Conservation (phyloP, 306 rosid genomes). For the Cajanus cajan region DNA sequence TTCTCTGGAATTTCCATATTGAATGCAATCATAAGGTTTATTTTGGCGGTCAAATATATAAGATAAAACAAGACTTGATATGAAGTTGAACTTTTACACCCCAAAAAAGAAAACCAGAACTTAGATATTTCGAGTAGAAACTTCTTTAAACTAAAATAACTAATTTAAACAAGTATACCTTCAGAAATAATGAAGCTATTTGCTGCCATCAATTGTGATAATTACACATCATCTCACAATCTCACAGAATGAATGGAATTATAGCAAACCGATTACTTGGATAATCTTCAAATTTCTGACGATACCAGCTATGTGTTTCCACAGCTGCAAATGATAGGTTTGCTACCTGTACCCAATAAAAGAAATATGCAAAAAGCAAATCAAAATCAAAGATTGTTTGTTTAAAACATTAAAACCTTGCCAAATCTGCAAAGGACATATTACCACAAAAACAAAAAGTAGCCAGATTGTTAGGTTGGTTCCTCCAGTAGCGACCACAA, state of each 20-base stretch:
- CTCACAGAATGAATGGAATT: slow-evolving; percentile 61
- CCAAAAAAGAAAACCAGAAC: not conserved
- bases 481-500: slow-evolving; percentile 84
- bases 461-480: slow-evolving; percentile 76
- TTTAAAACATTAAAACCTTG: slow-evolving; percentile 15
- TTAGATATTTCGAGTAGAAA: not conserved
- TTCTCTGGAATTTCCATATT: not conserved
- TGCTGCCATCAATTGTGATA: not conserved
- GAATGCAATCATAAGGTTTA: not conserved
- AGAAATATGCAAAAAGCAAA: not conserved
- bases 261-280: slow-evolving; percentile 58
- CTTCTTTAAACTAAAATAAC: not conserved
- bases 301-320: slow-evolving; percentile 87
- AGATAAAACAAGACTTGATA: not conserved
- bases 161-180: slow-evolving; percentile 11
- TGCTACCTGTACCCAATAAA: slow-evolving; percentile 54
- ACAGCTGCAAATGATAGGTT: slow-evolving; percentile 72
- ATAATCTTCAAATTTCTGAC: slow-evolving; percentile 69
- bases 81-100: not conserved
- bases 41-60: not conserved
- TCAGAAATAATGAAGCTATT: not conserved
- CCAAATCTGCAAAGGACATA: slow-evolving; percentile 9
- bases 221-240: not conserved
- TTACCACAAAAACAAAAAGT: slow-evolving; percentile 80
- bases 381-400: not conserved